Conservation (phyloP, 1,284 basidiomycete species). For the Waitea zeae region DNA sequence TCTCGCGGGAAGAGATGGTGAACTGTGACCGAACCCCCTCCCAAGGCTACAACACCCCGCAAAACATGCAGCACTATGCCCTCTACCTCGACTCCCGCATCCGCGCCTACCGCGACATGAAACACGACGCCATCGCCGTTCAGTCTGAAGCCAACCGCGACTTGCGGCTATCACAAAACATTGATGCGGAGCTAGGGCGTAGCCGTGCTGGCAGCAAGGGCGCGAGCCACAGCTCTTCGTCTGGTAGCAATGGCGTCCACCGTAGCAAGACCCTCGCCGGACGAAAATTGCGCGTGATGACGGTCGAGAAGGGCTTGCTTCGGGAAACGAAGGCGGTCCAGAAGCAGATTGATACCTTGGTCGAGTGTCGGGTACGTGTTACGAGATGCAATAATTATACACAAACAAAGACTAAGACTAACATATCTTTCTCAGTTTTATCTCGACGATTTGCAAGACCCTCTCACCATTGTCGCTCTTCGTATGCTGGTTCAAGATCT, state of each 20-base stretch:
- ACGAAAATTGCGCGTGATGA: conserved; percentile 76
- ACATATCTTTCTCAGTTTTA: conserved; percentile 71
- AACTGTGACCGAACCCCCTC: conserved; percentile 2
- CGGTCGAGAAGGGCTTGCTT: conserved; percentile 90
- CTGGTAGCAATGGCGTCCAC: conserved; percentile 8
- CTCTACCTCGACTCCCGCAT: conserved; percentile 83
- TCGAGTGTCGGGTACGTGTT: conserved; percentile 70
- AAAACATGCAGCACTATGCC: conserved; percentile 80
- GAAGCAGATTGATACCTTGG: conserved; percentile 70
- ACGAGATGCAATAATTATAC: no score
- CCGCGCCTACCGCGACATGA: conserved; percentile 77
- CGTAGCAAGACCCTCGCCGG: conserved; percentile 69
- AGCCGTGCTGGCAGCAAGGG: background rate
- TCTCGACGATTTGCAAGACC: conserved; percentile 83
- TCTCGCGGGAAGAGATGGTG: conserved; percentile 5
- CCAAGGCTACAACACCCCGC: conserved; percentile 68
- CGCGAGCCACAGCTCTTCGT: no score
- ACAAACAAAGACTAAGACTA: no score
- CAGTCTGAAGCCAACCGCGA: conserved; percentile 83
- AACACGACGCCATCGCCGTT: conserved; percentile 85
- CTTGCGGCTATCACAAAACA: conserved; percentile 41
- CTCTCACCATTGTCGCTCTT: conserved; percentile 78
- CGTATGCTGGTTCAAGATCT: conserved; percentile 97
- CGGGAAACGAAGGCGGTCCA: conserved; percentile 89
- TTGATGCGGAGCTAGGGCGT: conserved; percentile 33